Percentiles rank a stretch among this genome's conserved stretches.
These are phyloP conservation scores for Pichia insulana DNA, from an alignment of 805 yeast species.

Conservation along the genomic window DNA sequence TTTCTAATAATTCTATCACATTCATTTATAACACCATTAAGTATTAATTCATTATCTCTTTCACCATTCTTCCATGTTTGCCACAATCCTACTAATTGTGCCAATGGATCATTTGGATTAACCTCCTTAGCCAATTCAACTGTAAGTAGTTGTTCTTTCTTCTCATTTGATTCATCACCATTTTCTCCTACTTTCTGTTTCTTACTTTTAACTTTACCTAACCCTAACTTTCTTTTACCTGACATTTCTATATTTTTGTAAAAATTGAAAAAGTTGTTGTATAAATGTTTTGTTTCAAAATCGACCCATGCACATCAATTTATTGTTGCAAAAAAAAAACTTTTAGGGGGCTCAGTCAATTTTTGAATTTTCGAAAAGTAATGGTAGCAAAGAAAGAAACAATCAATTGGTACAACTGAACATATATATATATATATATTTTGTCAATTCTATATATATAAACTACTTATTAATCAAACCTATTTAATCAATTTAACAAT, in stretches of 20 bases:
- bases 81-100: conserved; percentile 70
- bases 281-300: not conserved
- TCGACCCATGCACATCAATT: not conserved
- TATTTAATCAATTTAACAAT: conserved; percentile 10
- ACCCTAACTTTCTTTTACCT: conserved; percentile 52
- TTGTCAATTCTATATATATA: too few species aligned
- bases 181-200: conserved; percentile 47
- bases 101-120: conserved; percentile 72
- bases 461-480: too few species aligned
- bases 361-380: too few species aligned
- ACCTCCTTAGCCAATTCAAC: conserved; percentile 64
- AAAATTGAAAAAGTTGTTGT: too few species aligned
- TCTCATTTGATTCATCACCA: conserved; percentile 13
- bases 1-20: conserved; percentile 71
- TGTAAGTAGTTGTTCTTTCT: conserved; percentile 32
- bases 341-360: too few species aligned
- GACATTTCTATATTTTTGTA: too few species aligned
- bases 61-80: conserved; percentile 47
- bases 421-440: too few species aligned
- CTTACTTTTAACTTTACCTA: conserved; percentile 45
- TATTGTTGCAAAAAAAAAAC: not conserved
- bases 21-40: conserved; percentile 87
- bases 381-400: too few species aligned
- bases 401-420: too few species aligned
- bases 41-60: conserved; percentile 52